These are phyloP conservation scores for Epichloe coenophiala DNA, from an alignment of 2,329 filamentous ascomycete species.

Conservation along the genomic window DNA sequence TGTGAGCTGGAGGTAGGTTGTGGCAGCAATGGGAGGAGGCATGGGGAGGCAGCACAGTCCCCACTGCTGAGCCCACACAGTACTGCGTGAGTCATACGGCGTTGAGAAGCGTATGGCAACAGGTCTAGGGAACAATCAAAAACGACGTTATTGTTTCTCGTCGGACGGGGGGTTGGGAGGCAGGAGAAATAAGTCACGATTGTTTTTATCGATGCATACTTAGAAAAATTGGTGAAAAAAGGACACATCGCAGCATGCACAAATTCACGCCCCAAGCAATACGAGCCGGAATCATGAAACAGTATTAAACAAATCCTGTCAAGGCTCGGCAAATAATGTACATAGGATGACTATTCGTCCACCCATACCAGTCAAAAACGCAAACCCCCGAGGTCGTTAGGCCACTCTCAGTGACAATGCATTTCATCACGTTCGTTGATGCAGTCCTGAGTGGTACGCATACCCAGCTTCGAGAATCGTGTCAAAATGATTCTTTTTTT, in stretches of 20 bases:
- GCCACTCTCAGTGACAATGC: constrained; percentile 1
- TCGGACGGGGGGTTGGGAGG: too few species aligned
- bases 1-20: background rate
- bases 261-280: too few species aligned
- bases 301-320: constrained; percentile 2
- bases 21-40: too few species aligned
- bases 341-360: background rate
- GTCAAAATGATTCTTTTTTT: background rate
- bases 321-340: constrained; percentile 1
- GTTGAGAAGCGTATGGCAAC: background rate
- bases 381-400: background rate
- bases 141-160: too few species aligned
- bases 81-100: background rate
- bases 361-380: constrained; percentile 1
- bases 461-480: background rate
- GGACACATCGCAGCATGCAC: too few species aligned
- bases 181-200: too few species aligned
- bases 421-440: constrained; percentile 1
- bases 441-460: constrained; percentile 1
- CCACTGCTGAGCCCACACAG: background rate
- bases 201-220: too few species aligned
- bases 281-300: background rate
- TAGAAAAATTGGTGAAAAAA: too few species aligned
- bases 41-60: too few species aligned
- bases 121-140: too few species aligned